Conservation (phyloP, 371 early-diverging fungal species). For the Nematocida ausubeli region DNA sequence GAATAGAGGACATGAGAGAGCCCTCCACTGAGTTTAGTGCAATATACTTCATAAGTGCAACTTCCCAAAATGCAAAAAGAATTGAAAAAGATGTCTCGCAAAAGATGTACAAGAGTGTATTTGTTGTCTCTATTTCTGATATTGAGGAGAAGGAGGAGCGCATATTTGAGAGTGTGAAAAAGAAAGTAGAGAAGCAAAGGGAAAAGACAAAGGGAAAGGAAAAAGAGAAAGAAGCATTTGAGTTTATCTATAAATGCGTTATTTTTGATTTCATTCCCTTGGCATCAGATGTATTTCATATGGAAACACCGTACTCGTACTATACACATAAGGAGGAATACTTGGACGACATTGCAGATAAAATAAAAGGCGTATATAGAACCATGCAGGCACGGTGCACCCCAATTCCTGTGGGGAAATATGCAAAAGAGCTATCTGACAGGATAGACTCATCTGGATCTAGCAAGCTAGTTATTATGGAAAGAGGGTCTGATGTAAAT, state of each 20-base stretch:
- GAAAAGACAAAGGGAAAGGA: neutral
- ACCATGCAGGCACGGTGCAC: constrained; percentile 6
- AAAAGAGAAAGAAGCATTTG: neutral
- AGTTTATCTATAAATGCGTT: constrained; percentile 33
- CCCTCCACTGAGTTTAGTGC: constrained; percentile 60
- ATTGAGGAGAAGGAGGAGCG: constrained; percentile 9
- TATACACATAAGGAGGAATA: constrained; percentile 28
- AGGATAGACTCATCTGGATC: constrained; percentile 16
- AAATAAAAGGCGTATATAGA: constrained; percentile 17
- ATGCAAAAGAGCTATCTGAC: constrained; percentile 17
- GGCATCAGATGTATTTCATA: constrained; percentile 25
- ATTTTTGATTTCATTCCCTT: constrained; percentile 49
- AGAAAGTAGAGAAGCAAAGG: constrained; percentile 42
- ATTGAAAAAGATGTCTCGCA: constrained; percentile 61
- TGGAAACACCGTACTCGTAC: neutral
- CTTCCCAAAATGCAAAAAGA: constrained; percentile 22
- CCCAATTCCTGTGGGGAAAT: constrained; percentile 28
- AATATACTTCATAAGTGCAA: constrained; percentile 64
- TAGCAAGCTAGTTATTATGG: constrained; percentile 58
- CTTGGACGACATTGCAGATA: neutral
- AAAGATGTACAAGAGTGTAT: constrained; percentile 57
- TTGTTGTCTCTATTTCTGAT: constrained; percentile 32
- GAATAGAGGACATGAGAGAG: constrained; percentile 57
- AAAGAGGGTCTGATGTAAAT: constrained; percentile 63
- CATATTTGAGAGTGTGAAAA: neutral